Evolutionary conservation across 768 basidiomycete species (phyloP).

Genomic region (Psilocybe azurescens): DNA sequence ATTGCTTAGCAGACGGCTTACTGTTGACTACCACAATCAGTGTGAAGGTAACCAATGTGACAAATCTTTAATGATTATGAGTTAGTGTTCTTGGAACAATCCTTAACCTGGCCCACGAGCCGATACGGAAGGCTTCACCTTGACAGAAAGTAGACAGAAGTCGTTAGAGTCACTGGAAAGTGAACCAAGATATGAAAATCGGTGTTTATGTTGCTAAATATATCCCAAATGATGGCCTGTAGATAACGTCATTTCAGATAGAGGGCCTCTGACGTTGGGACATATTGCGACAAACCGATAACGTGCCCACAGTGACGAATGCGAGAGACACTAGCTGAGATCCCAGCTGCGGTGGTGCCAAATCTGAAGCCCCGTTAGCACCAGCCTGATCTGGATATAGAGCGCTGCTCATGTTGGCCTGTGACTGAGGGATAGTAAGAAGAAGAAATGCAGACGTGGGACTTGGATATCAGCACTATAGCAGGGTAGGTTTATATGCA

Average conservation of each 20-base stretch:
- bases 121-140: conserved; percentile 1
- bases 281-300: conserved; percentile 2
- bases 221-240: conserved; percentile 11
- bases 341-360: not conserved
- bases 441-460: too few relatives aligned
- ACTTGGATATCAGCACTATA: too few relatives aligned
- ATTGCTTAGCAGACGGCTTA: not conserved
- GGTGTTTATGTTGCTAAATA: conserved; percentile 4
- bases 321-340: not conserved
- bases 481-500: too few relatives aligned
- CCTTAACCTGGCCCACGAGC: not conserved
- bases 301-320: conserved; percentile 5
- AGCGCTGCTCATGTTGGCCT: not conserved
- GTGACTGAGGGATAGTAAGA: too few relatives aligned
- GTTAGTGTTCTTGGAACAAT: not conserved
- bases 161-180: not conserved
- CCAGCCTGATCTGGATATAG: not conserved
- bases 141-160: conserved; percentile 3
- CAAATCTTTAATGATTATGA: not conserved
- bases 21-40: not conserved
- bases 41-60: not conserved
- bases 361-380: not conserved
- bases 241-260: not conserved
- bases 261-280: not conserved
- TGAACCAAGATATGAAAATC: conserved; percentile 3